phyloP scores from a whole-genome alignment of 2,329 filamentous ascomycete genomes.

The Xylaria sp. region DNA sequence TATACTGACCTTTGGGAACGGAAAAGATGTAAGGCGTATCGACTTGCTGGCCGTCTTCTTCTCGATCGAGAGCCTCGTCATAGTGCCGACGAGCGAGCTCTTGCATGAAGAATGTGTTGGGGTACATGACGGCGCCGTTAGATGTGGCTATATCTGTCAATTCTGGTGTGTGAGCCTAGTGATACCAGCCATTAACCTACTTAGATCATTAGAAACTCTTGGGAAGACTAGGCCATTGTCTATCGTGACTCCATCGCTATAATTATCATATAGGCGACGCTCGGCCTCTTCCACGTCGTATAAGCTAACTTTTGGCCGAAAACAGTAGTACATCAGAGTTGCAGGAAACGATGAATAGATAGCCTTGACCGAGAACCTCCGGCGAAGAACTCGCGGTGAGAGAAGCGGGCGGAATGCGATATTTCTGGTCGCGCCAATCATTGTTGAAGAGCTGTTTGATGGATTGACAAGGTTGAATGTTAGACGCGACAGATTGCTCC shows the following conservation, averaged over 20 bases:
- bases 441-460: neutral
- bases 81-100: neutral
- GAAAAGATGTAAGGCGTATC: conserved; percentile 1
- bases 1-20: neutral
- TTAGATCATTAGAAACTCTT: neutral
- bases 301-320: neutral
- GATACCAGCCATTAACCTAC: neutral
- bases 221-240: neutral
- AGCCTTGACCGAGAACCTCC: neutral
- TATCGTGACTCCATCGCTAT: neutral
- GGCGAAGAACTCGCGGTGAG: neutral
- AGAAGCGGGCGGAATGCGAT: neutral
- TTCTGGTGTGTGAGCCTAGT: neutral
- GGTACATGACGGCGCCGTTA: conserved; percentile 3
- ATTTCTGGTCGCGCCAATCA: neutral
- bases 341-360: conserved; percentile 4
- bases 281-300: neutral
- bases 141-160: neutral
- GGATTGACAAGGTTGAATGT: too few relatives aligned
- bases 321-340: neutral
- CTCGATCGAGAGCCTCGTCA: neutral
- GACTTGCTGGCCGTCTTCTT: neutral
- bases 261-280: neutral
- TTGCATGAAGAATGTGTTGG: conserved; percentile 7
- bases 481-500: too few relatives aligned